These are phyloP conservation scores for Fraxinus quadrangulata DNA, from an alignment of 257 asterid genomes.

Conservation along the genomic window DNA sequence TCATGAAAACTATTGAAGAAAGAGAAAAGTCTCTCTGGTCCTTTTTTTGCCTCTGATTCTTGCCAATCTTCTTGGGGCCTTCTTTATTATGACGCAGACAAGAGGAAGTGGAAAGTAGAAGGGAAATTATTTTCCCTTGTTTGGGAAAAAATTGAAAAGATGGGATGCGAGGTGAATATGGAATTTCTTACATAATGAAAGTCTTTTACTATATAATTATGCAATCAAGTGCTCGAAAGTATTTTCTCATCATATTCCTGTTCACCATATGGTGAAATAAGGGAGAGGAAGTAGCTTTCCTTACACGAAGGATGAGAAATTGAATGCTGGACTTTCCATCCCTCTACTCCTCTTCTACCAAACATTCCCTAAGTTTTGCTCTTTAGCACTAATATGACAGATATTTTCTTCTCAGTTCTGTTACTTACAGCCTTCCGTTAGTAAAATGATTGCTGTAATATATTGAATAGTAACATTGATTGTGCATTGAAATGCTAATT, in stretches of 20 bases:
- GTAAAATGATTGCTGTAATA: not conserved
- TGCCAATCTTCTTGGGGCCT: not conserved
- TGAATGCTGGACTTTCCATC: not conserved
- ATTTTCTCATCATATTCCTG: not conserved
- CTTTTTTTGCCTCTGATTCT: not conserved
- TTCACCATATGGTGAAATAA: not conserved
- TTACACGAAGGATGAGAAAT: not conserved
- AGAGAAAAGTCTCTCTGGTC: not conserved
- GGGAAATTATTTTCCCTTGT: not conserved
- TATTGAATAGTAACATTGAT: not conserved
- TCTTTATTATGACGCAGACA: not conserved
- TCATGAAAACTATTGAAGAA: not conserved
- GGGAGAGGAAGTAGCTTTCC: not conserved
- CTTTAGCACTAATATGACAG: not conserved
- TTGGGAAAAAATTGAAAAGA: not conserved
- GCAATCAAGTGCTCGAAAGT: not conserved
- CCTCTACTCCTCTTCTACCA: not conserved
- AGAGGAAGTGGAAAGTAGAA: not conserved
- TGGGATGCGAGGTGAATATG: not conserved
- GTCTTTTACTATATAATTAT: not conserved
- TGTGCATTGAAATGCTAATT: not conserved
- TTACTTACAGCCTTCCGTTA: not conserved
- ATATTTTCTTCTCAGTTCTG: not conserved
- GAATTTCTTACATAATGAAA: not conserved
- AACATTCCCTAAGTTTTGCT: not conserved